phyloP scores from a whole-genome alignment of 75 land plant species.

The Sequoia sempervirens region DNA sequence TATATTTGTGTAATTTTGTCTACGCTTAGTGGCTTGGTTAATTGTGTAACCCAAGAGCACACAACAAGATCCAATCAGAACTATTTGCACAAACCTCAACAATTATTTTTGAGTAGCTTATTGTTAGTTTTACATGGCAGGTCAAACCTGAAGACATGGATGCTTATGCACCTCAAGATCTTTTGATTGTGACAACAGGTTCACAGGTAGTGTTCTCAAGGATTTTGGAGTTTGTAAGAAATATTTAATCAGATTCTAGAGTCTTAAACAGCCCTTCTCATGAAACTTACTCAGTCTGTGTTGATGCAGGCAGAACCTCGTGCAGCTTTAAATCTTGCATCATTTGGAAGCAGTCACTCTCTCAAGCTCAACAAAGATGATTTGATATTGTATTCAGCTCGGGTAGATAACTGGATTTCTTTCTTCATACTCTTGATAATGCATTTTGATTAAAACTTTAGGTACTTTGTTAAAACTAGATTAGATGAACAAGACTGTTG shows the following conservation, averaged over 20 bases:
- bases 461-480: neutral
- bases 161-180: constrained; percentile 91
- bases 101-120: neutral
- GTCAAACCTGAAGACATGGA: constrained; percentile 96
- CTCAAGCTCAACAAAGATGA: constrained; percentile 90
- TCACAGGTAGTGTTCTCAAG: constrained; percentile 65
- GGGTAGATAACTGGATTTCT: constrained; percentile 38
- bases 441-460: neutral
- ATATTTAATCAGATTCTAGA: neutral
- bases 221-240: constrained; percentile 2
- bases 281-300: constrained; percentile 4
- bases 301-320: constrained; percentile 95
- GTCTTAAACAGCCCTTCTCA: neutral
- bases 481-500: neutral
- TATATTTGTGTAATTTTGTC: neutral
- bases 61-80: constrained; percentile 1
- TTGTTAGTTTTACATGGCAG: constrained; percentile 31
- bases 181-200: constrained; percentile 95
- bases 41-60: neutral
- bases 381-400: constrained; percentile 87
- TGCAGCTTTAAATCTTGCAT: constrained; percentile 96
- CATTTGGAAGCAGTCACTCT: constrained; percentile 82
- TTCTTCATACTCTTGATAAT: neutral
- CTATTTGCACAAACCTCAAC: neutral
- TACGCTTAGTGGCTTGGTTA: neutral